Base-by-base conservation (phyloP, 352 stramenopile genomes). In the Blastocystis sp. region DNA sequence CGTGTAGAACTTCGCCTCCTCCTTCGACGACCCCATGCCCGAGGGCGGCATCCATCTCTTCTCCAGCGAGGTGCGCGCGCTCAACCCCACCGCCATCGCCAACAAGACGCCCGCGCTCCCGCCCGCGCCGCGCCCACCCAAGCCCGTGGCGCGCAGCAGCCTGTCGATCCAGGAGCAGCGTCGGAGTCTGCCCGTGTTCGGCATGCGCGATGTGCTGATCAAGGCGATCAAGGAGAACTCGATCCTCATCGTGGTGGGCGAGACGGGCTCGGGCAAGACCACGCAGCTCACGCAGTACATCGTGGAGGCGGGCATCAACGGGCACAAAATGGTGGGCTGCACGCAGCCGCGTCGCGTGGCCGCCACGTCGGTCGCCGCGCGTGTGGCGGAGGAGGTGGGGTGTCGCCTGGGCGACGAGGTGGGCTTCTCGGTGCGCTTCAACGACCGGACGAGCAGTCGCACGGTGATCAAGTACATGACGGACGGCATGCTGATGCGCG, bases 221-320 rank as follows among this genome's bases (percentile, higher is more conserved):
- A 60, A 90, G 51, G 96, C 96, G 29, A 98, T 99, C 50, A 92
- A 92, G 0, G 93, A 97, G 37, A 98, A 98, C 92, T 96, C 98
- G 90, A 93, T 98, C 1, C 92, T 99, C 6, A 96, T 99, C 1
- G 97, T 99, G 3, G 98, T 99, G 80, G 98, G 98, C 67, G 98
- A 99, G 91, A 99, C 97, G 0, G 98, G 98, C 2, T 97, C 93
- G 0, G 97, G 97, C 51, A 99, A 99, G 91, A 99, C 97, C 3
- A 99, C 97, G 2, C 97, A 99, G 91, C 98, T 99, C 95, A 99
- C 97, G 2, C 98, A 99, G 91, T 99, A 99, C 91, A 97, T 99
- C 93, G 95, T 95, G 19, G 97, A 99, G 92, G 95, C 98, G 92
- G 97, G 96, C 0, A 92, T 98, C 1, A 96, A 95, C n/a, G 95